phyloP scores from a whole-genome alignment of 257 asterid species.

The Ilex asprella region DNA sequence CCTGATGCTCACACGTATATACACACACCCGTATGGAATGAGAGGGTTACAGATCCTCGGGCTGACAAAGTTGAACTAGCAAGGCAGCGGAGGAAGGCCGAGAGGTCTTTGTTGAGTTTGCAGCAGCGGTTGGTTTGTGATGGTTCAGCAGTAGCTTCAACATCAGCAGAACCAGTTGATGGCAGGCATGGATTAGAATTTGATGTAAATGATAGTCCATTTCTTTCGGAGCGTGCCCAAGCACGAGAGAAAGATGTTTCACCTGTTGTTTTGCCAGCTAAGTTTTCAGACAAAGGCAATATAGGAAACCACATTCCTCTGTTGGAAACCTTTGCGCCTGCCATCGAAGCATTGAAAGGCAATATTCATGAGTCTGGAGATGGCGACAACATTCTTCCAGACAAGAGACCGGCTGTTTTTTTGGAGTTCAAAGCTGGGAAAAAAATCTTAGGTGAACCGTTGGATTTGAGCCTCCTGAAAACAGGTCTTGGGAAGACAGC shows the following conservation, averaged over 20 bases:
- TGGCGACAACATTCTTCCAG: slow-evolving; percentile 42
- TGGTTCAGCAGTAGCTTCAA: slow-evolving; percentile 46
- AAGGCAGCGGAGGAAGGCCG: slow-evolving; percentile 91
- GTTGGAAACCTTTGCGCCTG: slow-evolving; percentile 88
- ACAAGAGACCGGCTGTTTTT: slow-evolving; percentile 57
- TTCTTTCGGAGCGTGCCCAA: slow-evolving; percentile 35
- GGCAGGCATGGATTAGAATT: slow-evolving; percentile 18
- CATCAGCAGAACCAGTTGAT: slow-evolving; percentile 33
- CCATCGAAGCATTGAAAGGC: slow-evolving; percentile 89
- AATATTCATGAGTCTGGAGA: slow-evolving; percentile 56
- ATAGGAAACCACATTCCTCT: slow-evolving; percentile 43
- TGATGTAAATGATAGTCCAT: slow-evolving; percentile 34
- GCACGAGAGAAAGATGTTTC: slow-evolving; percentile 46
- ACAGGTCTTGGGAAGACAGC: slow-evolving; percentile 43
- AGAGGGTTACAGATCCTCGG: slow-evolving; percentile 76
- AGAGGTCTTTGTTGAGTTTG: slow-evolving; percentile 81
- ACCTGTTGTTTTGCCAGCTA: slow-evolving; percentile 34
- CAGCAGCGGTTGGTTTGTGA: slow-evolving; percentile 73
- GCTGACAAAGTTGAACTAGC: slow-evolving; percentile 88
- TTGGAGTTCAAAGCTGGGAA: slow-evolving; percentile 68
- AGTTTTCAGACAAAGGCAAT: slow-evolving; percentile 22
- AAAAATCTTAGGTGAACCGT: slow-evolving; percentile 66
- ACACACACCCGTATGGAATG: slow-evolving; percentile 83
- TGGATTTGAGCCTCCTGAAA: slow-evolving; percentile 77
- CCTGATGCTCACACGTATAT: slow-evolving; percentile 93